Percentiles rank a stretch among this genome's conserved stretches.
Evolutionary conservation across 2,329 filamentous ascomycete genomes (phyloP).

Genomic region (Onygena corvina): DNA sequence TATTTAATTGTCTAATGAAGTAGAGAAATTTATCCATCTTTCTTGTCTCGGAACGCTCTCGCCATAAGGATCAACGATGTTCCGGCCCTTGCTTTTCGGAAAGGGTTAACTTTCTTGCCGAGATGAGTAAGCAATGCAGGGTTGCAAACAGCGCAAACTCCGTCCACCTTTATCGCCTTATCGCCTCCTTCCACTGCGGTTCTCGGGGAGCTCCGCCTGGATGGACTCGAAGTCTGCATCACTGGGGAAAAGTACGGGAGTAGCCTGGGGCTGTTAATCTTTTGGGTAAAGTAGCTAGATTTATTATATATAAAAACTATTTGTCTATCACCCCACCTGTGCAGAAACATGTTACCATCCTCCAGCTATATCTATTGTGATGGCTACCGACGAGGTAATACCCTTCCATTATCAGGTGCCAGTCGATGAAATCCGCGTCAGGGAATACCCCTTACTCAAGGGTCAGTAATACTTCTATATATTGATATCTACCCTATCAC

Average conservation of each 20-base stretch:
- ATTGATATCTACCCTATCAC: not conserved
- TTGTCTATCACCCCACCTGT: not conserved
- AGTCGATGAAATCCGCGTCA: constrained; percentile 36
- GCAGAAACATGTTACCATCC: not conserved
- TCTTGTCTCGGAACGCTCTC: not conserved
- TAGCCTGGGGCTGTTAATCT: too few relatives aligned
- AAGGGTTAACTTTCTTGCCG: too few relatives aligned
- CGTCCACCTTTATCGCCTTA: too few relatives aligned
- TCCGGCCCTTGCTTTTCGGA: too few relatives aligned
- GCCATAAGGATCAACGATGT: too few relatives aligned
- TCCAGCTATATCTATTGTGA: not conserved
- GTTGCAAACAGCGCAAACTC: too few relatives aligned
- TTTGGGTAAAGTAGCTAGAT: too few relatives aligned
- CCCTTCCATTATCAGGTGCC: constrained; percentile 20
- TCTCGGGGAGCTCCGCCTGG: constrained; percentile 2
- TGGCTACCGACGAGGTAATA: not conserved
- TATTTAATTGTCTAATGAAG: not conserved
- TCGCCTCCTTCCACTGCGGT: not conserved
- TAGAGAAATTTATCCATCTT: not conserved
- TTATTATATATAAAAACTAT: not conserved
- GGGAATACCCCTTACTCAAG: constrained; percentile 38
- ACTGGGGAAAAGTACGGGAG: not conserved
- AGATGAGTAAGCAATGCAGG: too few relatives aligned
- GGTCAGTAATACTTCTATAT: constrained; percentile 18
- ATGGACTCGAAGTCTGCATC: not conserved